phyloP scores from a whole-genome alignment of 164 flowering plant species.

The Amborella trichopoda region DNA sequence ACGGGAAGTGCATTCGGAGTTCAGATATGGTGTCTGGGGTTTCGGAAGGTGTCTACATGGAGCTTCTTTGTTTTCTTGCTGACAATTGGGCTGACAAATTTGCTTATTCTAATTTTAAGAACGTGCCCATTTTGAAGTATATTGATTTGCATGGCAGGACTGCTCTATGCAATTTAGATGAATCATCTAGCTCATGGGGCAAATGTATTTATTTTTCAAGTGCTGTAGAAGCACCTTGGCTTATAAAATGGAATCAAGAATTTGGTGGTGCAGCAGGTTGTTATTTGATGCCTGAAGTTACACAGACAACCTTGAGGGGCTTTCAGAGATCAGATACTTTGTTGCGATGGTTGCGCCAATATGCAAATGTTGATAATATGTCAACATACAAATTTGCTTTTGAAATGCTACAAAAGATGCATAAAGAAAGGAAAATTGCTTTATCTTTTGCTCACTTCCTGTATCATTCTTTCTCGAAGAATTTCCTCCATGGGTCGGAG shows the following conservation, averaged over 20 bases:
- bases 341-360: slow-evolving; percentile 5
- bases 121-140: slow-evolving; percentile 9
- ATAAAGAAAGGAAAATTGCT: slow-evolving; percentile 2
- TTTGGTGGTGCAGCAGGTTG: slow-evolving; percentile 4
- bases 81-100: slow-evolving; percentile 1
- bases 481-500: slow-evolving; percentile 9
- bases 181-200: background rate
- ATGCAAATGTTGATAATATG: background rate
- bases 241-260: slow-evolving; percentile 15
- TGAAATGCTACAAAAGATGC: background rate
- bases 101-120: background rate
- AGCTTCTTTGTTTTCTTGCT: slow-evolving; percentile 16
- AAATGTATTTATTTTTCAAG: background rate
- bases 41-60: slow-evolving; percentile 11
- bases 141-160: slow-evolving; percentile 1
- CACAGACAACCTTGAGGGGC: background rate
- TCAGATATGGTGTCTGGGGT: slow-evolving; percentile 8
- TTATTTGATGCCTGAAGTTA: slow-evolving; percentile 9
- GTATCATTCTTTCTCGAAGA: slow-evolving; percentile 20
- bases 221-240: slow-evolving; percentile 6
- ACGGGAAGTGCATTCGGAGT: slow-evolving; percentile 4
- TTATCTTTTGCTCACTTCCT: slow-evolving; percentile 18
- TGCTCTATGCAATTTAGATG: slow-evolving; percentile 1
- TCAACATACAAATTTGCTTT: background rate
- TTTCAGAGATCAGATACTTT: slow-evolving; percentile 1